Base-by-base conservation (phyloP, 2,329 filamentous ascomycete species). In the Neophaeococcomyces aloes region DNA sequence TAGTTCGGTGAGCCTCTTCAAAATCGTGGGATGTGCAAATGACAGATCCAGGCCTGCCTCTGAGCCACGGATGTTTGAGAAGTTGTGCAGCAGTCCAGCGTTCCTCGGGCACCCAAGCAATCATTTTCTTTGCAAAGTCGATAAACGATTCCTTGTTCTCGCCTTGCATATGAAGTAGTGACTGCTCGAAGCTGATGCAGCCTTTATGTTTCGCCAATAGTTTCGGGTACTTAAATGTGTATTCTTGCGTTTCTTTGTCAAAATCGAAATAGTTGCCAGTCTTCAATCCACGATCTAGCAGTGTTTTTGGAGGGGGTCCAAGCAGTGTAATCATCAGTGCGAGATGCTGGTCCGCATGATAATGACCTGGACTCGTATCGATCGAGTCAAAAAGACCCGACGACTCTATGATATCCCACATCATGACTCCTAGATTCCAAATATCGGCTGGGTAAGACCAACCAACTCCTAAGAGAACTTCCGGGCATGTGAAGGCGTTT, bases 291-390 rank as follows among this genome's bases (percentile, higher is more conserved):
- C 59, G 57, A 48, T 57, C 45, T 43, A 66, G 44, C 7, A 67
- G 34, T 44, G 61, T 57, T 44, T 49, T 55, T 33, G 61, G 63
- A 4, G 65, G 64, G 29, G 56, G 58, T 11, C 65, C 65, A 2
- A 69, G 50, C 45, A 69, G 54, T 14, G 58, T 60, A 41, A 66
- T 65, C 57, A 69, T 69, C 48, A 68, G 57, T 4, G 65, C 64
- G 7, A 70, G 47, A 45, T 69, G 62, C 38, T 54, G 32, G 56
- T 59, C 62, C 30, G 61, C 53, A 53, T 59, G 54, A 36, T 68
- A 68, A 18, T 50, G 49, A 47, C 59, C 59, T 32, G 62, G 19
- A 47, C 57, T 30, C 49, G 61, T 53, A 53, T 62, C 48, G 14
- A 64, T 60, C 48, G 59, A 53, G 42, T 42, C 57, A 44, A 65